These are phyloP conservation scores for Nemania sp. DNA, from an alignment of 2,329 filamentous ascomycete species.

Conservation along the genomic window DNA sequence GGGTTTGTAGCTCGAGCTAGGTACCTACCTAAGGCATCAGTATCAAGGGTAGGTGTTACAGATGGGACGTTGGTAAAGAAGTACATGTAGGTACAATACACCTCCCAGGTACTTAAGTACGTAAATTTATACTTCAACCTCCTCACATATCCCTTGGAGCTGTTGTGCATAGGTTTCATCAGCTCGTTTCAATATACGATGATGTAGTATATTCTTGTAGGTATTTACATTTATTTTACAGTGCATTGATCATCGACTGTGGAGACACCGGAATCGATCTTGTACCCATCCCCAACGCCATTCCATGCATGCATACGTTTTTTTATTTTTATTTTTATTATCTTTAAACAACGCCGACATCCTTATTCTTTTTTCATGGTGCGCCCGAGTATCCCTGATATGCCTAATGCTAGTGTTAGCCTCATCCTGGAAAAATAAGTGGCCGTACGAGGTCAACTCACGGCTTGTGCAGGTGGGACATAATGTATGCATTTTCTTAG, in stretches of 20 bases:
- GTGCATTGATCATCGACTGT: conserved; percentile 15
- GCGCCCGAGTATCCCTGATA: conserved; percentile 43
- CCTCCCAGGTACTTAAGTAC: not conserved
- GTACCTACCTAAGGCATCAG: not conserved
- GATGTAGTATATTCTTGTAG: conserved; percentile 21
- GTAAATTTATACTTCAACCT: not conserved
- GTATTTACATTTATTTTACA: conserved; percentile 37
- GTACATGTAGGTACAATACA: no score
- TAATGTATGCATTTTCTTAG: conserved; percentile 88
- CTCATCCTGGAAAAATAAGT: not conserved
- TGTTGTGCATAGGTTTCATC: not conserved
- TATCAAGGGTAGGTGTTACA: no score
- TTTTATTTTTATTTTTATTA: not conserved
- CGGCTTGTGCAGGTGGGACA: conserved; percentile 89
- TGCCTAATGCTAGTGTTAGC: conserved; percentile 35
- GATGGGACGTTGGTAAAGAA: no score
- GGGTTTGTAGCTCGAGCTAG: conserved; percentile 11
- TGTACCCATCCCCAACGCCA: conserved; percentile 36
- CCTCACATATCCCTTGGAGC: not conserved
- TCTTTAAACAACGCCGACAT: conserved; percentile 10
- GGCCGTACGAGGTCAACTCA: conserved; percentile 58
- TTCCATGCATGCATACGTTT: conserved; percentile 33
- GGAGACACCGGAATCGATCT: conserved; percentile 12
- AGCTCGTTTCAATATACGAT: conserved; percentile 7
- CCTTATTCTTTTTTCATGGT: conserved; percentile 42